Evolutionary conservation across 352 stramenopile genomes (phyloP).

Genomic region (Globisporangium splendens): DNA sequence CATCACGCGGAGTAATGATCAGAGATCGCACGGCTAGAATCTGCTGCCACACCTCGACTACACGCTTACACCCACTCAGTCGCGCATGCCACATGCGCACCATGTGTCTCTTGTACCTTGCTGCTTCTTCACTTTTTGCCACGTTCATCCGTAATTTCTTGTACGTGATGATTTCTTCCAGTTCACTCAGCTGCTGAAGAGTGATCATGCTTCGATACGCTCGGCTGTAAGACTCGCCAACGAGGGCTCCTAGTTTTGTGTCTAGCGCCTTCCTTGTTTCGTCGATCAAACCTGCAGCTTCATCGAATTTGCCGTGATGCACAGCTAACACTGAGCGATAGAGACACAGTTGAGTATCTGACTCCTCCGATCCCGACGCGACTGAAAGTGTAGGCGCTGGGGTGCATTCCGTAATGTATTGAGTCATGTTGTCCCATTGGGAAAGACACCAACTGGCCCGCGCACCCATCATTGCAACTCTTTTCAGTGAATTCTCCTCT

Average conservation of each 20-base stretch:
- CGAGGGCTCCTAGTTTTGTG: constrained; percentile 93
- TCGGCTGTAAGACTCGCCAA: constrained; percentile 95
- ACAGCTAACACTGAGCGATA: constrained; percentile 92
- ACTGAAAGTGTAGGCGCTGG: constrained; percentile 8
- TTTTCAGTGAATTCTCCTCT: constrained; percentile 47
- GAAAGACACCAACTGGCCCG: constrained; percentile 83
- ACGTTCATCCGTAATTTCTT: constrained; percentile 81
- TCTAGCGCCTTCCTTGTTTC: constrained; percentile 91
- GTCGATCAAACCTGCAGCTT: constrained; percentile 92
- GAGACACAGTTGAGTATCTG: constrained; percentile 42
- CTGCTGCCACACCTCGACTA: constrained; percentile 91
- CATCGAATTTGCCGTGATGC: constrained; percentile 91
- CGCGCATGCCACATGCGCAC: constrained; percentile 85
- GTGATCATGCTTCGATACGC: constrained; percentile 97
- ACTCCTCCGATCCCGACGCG: constrained; percentile 14
- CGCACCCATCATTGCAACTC: constrained; percentile 76
- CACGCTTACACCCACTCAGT: constrained; percentile 85
- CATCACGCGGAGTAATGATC: constrained; percentile 80
- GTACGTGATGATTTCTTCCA: constrained; percentile 98
- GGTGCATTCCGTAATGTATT: constrained; percentile 62
- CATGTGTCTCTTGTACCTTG: constrained; percentile 77
- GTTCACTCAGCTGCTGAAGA: constrained; percentile 95
- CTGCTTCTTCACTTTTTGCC: constrained; percentile 66
- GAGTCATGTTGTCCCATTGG: constrained; percentile 81
- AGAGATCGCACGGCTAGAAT: constrained; percentile 93